These are phyloP conservation scores for Alternaria rosae DNA, from an alignment of 2,329 filamentous ascomycete species.

Conservation along the genomic window DNA sequence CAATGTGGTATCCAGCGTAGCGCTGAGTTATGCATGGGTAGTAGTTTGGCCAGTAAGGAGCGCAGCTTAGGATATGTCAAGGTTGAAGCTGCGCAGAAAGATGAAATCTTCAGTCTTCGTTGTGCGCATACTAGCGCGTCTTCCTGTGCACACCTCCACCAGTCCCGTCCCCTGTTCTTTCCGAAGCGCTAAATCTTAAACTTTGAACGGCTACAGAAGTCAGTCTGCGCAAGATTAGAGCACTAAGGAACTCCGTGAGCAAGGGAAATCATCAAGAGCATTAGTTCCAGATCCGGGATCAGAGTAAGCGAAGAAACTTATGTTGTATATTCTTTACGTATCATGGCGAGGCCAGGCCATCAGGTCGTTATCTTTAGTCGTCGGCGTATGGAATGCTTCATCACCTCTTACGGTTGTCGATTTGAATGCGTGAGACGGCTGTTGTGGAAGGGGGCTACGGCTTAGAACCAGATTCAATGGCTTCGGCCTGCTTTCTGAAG, in stretches of 20 bases:
- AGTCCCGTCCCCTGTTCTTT: too few species aligned
- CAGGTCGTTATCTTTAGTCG: neutral
- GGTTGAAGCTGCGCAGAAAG: neutral
- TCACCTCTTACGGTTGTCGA: neutral
- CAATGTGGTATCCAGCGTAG: neutral
- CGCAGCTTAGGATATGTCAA: neutral
- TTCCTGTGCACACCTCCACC: neutral
- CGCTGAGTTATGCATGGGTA: neutral
- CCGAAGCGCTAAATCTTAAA: neutral
- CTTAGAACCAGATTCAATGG: neutral
- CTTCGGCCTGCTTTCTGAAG: constrained; percentile 1
- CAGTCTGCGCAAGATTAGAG: neutral
- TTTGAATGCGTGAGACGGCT: neutral
- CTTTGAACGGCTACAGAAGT: neutral
- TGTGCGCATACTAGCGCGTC: neutral
- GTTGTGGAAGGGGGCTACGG: neutral
- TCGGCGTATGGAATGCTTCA: neutral
- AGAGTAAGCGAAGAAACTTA: neutral
- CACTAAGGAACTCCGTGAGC: neutral
- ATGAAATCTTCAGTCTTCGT: neutral
- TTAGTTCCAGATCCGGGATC: neutral
- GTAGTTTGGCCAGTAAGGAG: neutral
- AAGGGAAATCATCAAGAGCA: neutral
- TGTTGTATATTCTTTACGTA: neutral
- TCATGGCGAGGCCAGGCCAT: neutral